These are phyloP conservation scores for Rhododendron williamsianum DNA, from an alignment of 148 eudicot genomes.

Conservation along the genomic window DNA sequence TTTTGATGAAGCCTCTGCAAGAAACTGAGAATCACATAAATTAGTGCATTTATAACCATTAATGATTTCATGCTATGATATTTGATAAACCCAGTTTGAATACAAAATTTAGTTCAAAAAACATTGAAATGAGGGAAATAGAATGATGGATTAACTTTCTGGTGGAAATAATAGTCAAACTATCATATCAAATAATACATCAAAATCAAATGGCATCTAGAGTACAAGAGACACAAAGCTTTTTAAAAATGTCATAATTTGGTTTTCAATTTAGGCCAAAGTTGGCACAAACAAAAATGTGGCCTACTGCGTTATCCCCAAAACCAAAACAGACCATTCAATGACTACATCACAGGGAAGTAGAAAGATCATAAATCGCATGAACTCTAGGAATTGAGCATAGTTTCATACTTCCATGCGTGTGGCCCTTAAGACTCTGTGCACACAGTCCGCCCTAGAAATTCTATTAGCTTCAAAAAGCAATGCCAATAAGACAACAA, in stretches of 20 bases:
- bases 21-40: constrained; percentile 36
- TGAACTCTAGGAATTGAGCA: neutral
- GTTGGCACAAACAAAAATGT: neutral
- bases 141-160: neutral
- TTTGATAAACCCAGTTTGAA: neutral
- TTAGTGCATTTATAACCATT: constrained; percentile 9
- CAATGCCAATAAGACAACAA: neutral
- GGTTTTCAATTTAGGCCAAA: neutral
- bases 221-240: neutral
- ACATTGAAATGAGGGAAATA: neutral
- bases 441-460: neutral
- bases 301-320: neutral
- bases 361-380: neutral
- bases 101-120: neutral
- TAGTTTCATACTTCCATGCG: neutral
- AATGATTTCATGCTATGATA: neutral
- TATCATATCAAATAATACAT: neutral
- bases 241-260: neutral
- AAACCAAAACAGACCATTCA: neutral
- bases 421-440: neutral
- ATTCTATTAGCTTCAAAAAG: neutral
- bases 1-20: constrained; percentile 46
- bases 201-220: neutral
- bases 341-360: neutral
- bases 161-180: neutral